Conservation (phyloP, 768 basidiomycete genomes). For the Lactarius trivialis region DNA sequence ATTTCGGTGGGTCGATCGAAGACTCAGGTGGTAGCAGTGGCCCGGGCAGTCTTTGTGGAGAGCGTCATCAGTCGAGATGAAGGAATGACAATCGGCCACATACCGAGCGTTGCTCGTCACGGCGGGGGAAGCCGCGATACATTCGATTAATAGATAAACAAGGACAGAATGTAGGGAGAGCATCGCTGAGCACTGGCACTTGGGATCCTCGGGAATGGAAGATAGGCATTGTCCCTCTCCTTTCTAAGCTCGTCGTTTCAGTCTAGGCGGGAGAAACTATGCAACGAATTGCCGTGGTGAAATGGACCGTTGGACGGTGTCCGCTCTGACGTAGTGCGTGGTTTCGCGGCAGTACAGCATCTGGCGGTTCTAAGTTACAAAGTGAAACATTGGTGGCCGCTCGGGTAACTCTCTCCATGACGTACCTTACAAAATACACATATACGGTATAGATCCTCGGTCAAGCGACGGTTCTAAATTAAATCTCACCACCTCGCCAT, state of each 20-base stretch:
- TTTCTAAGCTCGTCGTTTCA: background rate
- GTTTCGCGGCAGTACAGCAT: background rate
- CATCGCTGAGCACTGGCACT: slow-evolving; percentile 1
- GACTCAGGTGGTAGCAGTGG: background rate
- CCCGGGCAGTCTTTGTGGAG: background rate
- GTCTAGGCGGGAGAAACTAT: background rate
- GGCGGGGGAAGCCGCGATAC: background rate
- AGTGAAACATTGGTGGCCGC: no score
- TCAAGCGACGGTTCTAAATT: no score
- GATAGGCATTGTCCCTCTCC: background rate
- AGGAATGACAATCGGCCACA: background rate
- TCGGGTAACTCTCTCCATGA: background rate
- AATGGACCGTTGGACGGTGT: background rate
- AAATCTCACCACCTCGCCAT: no score
- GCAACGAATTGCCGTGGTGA: background rate
- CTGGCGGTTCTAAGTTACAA: background rate
- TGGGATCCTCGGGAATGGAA: no score
- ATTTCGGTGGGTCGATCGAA: slow-evolving; percentile 2
- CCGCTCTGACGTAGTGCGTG: no score
- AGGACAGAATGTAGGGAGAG: slow-evolving; percentile 37
- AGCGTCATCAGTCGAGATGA: background rate
- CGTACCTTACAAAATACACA: no score
- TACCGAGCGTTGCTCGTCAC: background rate
- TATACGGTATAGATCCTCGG: no score
- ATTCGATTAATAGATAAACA: slow-evolving; percentile 40